A percentile compares a stretch with the other conserved stretches of the same genome.
phyloP scores from a whole-genome alignment of 169 alveolate species.

The Eimeria sp. region DNA sequence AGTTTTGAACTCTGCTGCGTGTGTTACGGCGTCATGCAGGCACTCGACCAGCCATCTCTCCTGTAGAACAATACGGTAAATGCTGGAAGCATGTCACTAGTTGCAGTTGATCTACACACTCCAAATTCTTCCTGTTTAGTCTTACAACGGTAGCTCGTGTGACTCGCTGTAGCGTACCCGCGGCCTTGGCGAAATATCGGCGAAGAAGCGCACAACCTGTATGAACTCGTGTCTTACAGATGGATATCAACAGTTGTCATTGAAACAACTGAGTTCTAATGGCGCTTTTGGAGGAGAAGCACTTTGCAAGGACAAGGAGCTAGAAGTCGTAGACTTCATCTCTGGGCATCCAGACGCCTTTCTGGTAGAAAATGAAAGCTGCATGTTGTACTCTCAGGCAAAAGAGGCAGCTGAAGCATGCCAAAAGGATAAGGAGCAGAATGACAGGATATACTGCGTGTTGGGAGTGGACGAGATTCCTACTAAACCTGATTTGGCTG shows the following conservation, averaged over 20 bases:
- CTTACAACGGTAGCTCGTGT: background rate
- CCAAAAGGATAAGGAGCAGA: conserved; percentile 8
- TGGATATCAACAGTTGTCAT: conserved; percentile 10
- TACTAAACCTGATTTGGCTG: background rate
- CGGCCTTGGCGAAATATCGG: background rate
- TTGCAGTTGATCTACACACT: background rate
- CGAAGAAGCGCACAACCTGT: background rate
- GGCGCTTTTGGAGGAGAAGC: conserved; percentile 39
- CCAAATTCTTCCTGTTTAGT: background rate
- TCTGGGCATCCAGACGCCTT: conserved; percentile 35
- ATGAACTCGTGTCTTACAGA: background rate
- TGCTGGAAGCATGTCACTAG: background rate
- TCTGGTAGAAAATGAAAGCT: background rate
- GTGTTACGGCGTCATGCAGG: conserved; percentile 22
- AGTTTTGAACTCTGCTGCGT: background rate
- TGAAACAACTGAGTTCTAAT: conserved; percentile 16
- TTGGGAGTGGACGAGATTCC: conserved; percentile 24
- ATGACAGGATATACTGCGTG: conserved; percentile 67
- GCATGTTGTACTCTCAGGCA: conserved; percentile 57
- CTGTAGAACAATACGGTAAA: conserved; percentile 27
- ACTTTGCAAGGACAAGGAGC: conserved; percentile 53
- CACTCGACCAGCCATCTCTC: conserved; percentile 44
- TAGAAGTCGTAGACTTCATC: conserved; percentile 37
- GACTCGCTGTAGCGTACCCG: background rate
- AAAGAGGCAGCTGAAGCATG: conserved; percentile 30